Conservation (phyloP, 345 rosid species). For the Syzygium oleosum region DNA sequence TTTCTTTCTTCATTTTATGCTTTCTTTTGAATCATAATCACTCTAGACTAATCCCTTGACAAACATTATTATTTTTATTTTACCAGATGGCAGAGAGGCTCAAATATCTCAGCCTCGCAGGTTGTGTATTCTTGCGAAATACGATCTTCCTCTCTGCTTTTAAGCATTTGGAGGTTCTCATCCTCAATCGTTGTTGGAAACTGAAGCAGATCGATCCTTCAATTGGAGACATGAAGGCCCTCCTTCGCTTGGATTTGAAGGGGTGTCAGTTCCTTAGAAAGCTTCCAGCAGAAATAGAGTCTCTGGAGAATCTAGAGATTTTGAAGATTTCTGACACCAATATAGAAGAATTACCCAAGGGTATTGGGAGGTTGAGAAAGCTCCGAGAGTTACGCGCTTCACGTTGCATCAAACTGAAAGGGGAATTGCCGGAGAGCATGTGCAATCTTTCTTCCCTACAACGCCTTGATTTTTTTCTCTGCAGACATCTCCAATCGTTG, state of each 20-base stretch:
- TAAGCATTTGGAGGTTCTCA: too few species aligned
- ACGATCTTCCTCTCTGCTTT: too few species aligned
- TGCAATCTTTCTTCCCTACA: neutral
- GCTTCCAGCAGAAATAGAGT: neutral
- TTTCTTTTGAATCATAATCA: too few species aligned
- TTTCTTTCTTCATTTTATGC: too few species aligned
- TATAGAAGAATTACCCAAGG: neutral
- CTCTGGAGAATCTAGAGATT: neutral
- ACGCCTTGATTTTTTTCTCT: neutral
- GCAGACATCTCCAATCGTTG: fast-evolving
- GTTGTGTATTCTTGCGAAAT: too few species aligned
- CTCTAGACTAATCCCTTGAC: too few species aligned
- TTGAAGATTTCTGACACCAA: neutral
- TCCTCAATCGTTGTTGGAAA: too few species aligned
- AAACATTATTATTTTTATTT: too few species aligned
- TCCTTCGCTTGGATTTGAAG: neutral
- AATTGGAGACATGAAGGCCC: neutral
- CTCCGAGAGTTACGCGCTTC: neutral
- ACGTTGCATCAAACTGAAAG: fast-evolving
- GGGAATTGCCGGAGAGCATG: neutral
- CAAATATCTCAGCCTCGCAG: too few species aligned
- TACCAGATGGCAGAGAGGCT: too few species aligned
- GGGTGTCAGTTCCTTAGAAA: fast-evolving
- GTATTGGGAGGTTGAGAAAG: neutral
- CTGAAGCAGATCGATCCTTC: neutral